Conservation (phyloP, 2,329 filamentous ascomycete genomes). For the Simplicillium aogashimaense region DNA sequence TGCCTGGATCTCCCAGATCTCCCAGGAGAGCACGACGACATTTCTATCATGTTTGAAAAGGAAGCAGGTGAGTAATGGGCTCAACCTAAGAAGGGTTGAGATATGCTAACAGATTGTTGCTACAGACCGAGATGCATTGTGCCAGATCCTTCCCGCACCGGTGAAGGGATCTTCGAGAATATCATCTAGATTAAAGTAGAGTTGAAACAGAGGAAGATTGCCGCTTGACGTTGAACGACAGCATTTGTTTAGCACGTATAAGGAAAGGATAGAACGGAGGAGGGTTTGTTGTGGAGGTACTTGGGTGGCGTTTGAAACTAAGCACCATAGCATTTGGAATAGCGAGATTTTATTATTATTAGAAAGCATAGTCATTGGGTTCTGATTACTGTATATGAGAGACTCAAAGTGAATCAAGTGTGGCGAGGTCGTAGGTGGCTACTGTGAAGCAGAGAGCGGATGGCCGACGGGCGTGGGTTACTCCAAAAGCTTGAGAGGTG, state of each 20-base stretch:
- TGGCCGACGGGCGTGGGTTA: too few relatives aligned
- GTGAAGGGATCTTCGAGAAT: slow-evolving; percentile 37
- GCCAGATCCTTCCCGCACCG: slow-evolving; percentile 42
- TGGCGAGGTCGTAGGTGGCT: too few relatives aligned
- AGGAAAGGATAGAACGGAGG: neutral
- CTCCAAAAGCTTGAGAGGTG: too few relatives aligned
- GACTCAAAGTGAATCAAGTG: too few relatives aligned
- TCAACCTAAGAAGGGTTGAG: neutral
- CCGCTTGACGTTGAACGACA: neutral
- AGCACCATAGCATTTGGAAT: too few relatives aligned
- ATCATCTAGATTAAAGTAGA: slow-evolving; percentile 1
- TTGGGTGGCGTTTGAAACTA: too few relatives aligned
- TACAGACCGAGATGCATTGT: slow-evolving; percentile 44
- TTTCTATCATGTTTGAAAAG: slow-evolving; percentile 73
- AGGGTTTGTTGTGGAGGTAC: too few relatives aligned
- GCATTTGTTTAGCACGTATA: neutral
- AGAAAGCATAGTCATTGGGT: too few relatives aligned
- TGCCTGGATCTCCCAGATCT: slow-evolving; percentile 83
- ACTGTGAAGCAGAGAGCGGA: too few relatives aligned
- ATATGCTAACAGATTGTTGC: slow-evolving; percentile 11
- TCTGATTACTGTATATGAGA: too few relatives aligned
- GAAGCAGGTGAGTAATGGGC: slow-evolving; percentile 57
- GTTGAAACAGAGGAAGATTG: neutral
- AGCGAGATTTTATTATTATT: too few relatives aligned
- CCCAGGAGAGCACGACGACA: slow-evolving; percentile 87